phyloP scores from a whole-genome alignment of 441 rosid genomes.

The Eruca vesicaria region DNA sequence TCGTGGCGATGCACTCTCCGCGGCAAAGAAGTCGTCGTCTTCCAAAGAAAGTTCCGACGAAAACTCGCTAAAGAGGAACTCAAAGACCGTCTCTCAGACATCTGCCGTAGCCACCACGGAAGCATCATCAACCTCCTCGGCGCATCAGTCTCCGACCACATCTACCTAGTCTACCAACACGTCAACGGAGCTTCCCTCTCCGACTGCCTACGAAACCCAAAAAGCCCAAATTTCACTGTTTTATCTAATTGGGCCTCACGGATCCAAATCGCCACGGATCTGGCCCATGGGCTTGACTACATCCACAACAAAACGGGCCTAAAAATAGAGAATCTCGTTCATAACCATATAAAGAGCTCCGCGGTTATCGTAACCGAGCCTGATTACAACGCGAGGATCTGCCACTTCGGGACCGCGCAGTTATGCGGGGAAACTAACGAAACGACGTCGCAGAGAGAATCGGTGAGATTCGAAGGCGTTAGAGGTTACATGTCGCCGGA shows the following conservation, averaged over 20 bases:
- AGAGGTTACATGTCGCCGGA: slow-evolving; percentile 89
- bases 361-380: slow-evolving; percentile 74
- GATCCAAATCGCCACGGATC: slow-evolving; percentile 77
- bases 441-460: neutral
- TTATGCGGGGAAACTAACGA: slow-evolving; percentile 64
- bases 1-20: slow-evolving; percentile 81
- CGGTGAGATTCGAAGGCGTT: slow-evolving; percentile 57
- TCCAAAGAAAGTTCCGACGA: slow-evolving; percentile 73
- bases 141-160: slow-evolving; percentile 51
- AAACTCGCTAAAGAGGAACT: slow-evolving; percentile 43
- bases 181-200: slow-evolving; percentile 62
- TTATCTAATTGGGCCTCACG: slow-evolving; percentile 70
- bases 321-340: slow-evolving; percentile 55
- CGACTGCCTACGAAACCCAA: slow-evolving; percentile 58
- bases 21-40: slow-evolving; percentile 56
- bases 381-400: slow-evolving; percentile 56
- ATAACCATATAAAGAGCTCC: slow-evolving; percentile 68
- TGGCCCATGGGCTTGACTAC: slow-evolving; percentile 82
- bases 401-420: slow-evolving; percentile 79
- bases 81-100: slow-evolving; percentile 46
- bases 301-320: slow-evolving; percentile 76
- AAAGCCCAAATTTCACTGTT: slow-evolving; percentile 65
- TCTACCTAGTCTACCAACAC: slow-evolving; percentile 69
- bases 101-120: slow-evolving; percentile 73
- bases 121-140: slow-evolving; percentile 69